Percentiles rank a stretch among this genome's conserved stretches.
Conservation (phyloP, 306 rosid species). For the Cyamopsis tetragonoloba region DNA sequence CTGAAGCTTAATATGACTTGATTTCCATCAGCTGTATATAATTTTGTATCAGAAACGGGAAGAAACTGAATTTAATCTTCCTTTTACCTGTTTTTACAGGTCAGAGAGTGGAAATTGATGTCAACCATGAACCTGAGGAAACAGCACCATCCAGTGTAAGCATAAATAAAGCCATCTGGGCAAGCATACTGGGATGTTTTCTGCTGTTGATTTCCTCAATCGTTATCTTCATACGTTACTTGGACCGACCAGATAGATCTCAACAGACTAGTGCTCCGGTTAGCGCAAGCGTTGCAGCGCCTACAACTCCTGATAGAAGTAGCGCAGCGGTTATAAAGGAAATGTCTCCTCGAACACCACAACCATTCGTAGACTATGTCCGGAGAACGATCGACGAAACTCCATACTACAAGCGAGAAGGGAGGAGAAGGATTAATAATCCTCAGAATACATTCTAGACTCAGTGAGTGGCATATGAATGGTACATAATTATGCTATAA, state of each 20-base stretch:
- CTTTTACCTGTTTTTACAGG: slow-evolving; percentile 47
- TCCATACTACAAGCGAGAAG: slow-evolving; percentile 75
- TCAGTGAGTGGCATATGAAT: neutral
- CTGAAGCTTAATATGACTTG: slow-evolving; percentile 10
- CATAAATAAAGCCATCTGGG: slow-evolving; percentile 32
- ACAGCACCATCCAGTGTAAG: slow-evolving; percentile 26
- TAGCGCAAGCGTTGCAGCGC: slow-evolving; percentile 41
- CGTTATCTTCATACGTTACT: slow-evolving; percentile 28
- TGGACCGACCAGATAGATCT: slow-evolving; percentile 50
- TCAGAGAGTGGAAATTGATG: slow-evolving; percentile 66
- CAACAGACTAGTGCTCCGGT: slow-evolving; percentile 36
- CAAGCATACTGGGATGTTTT: slow-evolving; percentile 41
- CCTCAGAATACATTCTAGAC: slow-evolving; percentile 77
- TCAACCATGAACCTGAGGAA: slow-evolving; percentile 47
- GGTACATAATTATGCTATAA: too few relatives aligned
- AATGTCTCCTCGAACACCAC: slow-evolving; percentile 83
- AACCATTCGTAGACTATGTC: slow-evolving; percentile 89
- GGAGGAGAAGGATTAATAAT: slow-evolving; percentile 69
- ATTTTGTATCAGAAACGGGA: neutral
- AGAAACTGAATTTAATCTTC: slow-evolving; percentile 11
- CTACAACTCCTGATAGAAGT: slow-evolving; percentile 56
- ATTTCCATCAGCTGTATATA: neutral
- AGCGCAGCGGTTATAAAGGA: slow-evolving; percentile 40
- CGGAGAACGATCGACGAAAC: slow-evolving; percentile 93
- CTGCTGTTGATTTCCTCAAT: slow-evolving; percentile 34